These are phyloP conservation scores for Cryptosporidium ryanae DNA, from an alignment of 169 alveolate species.

Conservation along the genomic window DNA sequence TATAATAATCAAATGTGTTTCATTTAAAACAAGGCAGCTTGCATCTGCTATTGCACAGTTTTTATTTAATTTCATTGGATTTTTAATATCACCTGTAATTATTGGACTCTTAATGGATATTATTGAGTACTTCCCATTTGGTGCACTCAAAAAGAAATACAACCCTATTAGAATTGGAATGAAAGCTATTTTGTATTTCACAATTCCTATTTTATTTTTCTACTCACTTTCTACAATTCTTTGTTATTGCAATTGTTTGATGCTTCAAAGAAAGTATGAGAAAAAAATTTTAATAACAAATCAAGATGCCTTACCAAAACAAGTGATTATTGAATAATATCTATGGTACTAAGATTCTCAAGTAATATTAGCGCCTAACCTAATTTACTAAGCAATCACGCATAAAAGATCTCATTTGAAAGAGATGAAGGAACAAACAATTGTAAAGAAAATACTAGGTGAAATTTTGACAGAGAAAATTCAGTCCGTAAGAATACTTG, in stretches of 20 bases:
- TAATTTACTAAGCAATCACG: background rate
- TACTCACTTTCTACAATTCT: constrained; percentile 39
- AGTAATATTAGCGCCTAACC: background rate
- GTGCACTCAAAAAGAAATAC: constrained; percentile 61
- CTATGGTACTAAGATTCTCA: background rate
- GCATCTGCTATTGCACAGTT: constrained; percentile 74
- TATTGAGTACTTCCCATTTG: constrained; percentile 66
- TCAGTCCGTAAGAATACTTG: constrained; percentile 81
- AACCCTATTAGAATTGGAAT: constrained; percentile 53
- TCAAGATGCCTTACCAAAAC: constrained; percentile 49
- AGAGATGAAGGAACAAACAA: background rate
- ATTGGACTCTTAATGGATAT: constrained; percentile 70
- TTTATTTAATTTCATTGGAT: constrained; percentile 49
- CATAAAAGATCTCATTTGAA: constrained; percentile 2
- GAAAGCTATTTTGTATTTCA: constrained; percentile 26
- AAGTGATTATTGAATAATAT: constrained; percentile 33
- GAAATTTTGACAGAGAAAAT: constrained; percentile 76
- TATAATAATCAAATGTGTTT: constrained; percentile 51
- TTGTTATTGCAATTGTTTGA: constrained; percentile 45
- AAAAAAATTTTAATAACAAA: constrained; percentile 55
- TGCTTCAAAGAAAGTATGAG: constrained; percentile 21
- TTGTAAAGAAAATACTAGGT: constrained; percentile 74
- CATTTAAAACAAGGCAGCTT: constrained; percentile 28
- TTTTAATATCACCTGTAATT: constrained; percentile 45
- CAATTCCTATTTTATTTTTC: constrained; percentile 52